These are phyloP conservation scores for Selenicereus undatus DNA, from an alignment of 148 eudicot genomes.

Conservation along the genomic window DNA sequence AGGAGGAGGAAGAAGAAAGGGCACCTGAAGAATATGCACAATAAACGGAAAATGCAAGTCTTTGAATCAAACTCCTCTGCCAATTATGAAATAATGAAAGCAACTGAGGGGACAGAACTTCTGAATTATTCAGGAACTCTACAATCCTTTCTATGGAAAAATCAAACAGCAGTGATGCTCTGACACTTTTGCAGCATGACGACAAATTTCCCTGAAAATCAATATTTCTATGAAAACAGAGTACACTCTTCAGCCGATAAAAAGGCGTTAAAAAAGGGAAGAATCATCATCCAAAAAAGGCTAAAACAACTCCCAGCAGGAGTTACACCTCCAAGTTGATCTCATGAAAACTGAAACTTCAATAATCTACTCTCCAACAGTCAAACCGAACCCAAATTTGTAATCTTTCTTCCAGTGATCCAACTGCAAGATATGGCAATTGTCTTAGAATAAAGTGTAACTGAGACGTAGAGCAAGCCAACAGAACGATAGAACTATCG, in stretches of 20 bases:
- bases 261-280: neutral
- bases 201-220: conserved; percentile 17
- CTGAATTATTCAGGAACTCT: conserved; percentile 7
- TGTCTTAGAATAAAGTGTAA: neutral
- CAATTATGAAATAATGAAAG: neutral
- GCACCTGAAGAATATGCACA: too few relatives aligned
- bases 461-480: neutral
- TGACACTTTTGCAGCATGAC: conserved; percentile 11
- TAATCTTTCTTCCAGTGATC: conserved; percentile 70
- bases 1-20: too few relatives aligned
- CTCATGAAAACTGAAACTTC: neutral
- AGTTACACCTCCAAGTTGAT: conserved; percentile 6
- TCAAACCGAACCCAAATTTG: conserved; percentile 68
- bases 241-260: conserved; percentile 13
- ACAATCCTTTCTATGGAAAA: conserved; percentile 8
- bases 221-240: conserved; percentile 9
- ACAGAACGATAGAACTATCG: neutral
- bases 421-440: conserved; percentile 39
- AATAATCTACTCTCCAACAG: conserved; percentile 52
- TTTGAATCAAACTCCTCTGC: neutral
- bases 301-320: conserved; percentile 7
- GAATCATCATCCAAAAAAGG: conserved; percentile 20
- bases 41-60: neutral
- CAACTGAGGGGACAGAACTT: neutral
- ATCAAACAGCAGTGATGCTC: conserved; percentile 11